Percentiles rank a stretch among this genome's conserved stretches.
phyloP scores from a whole-genome alignment of 768 basidiomycete species.

The Dioszegia aurantiaca region DNA sequence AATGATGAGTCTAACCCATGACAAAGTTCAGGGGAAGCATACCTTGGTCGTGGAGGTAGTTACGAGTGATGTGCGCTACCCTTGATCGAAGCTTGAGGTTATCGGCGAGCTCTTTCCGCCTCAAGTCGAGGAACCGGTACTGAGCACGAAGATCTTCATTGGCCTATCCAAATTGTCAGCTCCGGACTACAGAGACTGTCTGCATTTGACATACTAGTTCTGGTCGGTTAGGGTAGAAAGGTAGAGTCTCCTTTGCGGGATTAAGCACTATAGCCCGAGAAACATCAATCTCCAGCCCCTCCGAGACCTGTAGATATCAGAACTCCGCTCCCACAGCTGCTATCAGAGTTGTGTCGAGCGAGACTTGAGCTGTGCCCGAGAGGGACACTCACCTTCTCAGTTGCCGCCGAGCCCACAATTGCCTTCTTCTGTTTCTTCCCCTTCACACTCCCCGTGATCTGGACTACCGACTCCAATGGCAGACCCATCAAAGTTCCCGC shows the following conservation, averaged over 20 bases:
- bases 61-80: slow-evolving; percentile 75
- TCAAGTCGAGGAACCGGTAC: slow-evolving; percentile 84
- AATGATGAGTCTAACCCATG: slow-evolving; percentile 15
- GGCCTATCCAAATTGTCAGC: too few relatives aligned
- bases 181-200: too few relatives aligned
- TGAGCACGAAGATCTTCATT: slow-evolving; percentile 81
- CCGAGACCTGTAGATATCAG: slow-evolving; percentile 42
- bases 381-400: background rate
- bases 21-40: slow-evolving; percentile 27
- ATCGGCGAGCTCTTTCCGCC: slow-evolving; percentile 66
- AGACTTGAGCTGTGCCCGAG: too few relatives aligned
- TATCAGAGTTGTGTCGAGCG: too few relatives aligned
- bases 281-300: slow-evolving; percentile 77
- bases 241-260: slow-evolving; percentile 65
- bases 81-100: slow-evolving; percentile 78
- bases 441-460: slow-evolving; percentile 70
- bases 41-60: slow-evolving; percentile 72
- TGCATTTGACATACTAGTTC: slow-evolving; percentile 65
- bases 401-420: slow-evolving; percentile 4
- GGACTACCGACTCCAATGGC: slow-evolving; percentile 74
- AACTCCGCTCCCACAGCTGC: too few relatives aligned
- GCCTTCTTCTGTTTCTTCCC: slow-evolving; percentile 50
- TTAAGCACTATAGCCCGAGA: slow-evolving; percentile 72
- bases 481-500: slow-evolving; percentile 60
- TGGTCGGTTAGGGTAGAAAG: slow-evolving; percentile 79